phyloP scores from a whole-genome alignment of 2,329 filamentous ascomycete species.

The Paracoccidioides lutzii region DNA sequence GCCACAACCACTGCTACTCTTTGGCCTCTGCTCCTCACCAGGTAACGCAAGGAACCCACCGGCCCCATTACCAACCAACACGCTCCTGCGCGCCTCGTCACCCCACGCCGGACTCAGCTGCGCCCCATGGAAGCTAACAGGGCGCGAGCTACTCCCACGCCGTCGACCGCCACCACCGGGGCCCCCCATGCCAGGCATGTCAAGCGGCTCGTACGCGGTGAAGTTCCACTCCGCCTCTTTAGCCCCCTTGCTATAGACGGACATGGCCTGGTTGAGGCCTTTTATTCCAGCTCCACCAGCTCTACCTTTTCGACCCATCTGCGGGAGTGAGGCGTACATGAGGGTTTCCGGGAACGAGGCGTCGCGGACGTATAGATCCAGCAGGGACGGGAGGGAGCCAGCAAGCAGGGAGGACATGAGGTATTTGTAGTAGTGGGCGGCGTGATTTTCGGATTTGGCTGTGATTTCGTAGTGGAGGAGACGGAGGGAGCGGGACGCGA shows the following conservation, averaged over 20 bases:
- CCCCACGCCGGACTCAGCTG: constrained; percentile 45
- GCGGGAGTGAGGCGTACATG: constrained; percentile 54
- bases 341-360: constrained; percentile 69
- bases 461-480: constrained; percentile 76
- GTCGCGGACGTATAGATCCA: constrained; percentile 74
- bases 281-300: constrained; percentile 14
- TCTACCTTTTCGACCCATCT: constrained; percentile 33
- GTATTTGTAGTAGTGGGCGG: constrained; percentile 65
- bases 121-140: constrained; percentile 35
- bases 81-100: constrained; percentile 45
- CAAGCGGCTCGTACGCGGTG: constrained; percentile 43
- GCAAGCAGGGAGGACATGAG: constrained; percentile 70
- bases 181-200: constrained; percentile 10
- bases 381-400: constrained; percentile 59
- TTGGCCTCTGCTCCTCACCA: constrained; percentile 32
- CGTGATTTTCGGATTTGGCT: constrained; percentile 42
- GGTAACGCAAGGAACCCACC: constrained; percentile 55
- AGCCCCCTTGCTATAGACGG: constrained; percentile 54
- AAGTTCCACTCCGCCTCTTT: constrained; percentile 58
- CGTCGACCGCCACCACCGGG: constrained; percentile 14
- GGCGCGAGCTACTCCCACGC: constrained; percentile 29
- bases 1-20: constrained; percentile 21
- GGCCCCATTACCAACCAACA: constrained; percentile 55
- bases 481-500: constrained; percentile 56
- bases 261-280: constrained; percentile 42